These are phyloP conservation scores for Paraphaeosphaeria sporulosa DNA, from an alignment of 2,329 filamentous ascomycete genomes.

Conservation along the genomic window DNA sequence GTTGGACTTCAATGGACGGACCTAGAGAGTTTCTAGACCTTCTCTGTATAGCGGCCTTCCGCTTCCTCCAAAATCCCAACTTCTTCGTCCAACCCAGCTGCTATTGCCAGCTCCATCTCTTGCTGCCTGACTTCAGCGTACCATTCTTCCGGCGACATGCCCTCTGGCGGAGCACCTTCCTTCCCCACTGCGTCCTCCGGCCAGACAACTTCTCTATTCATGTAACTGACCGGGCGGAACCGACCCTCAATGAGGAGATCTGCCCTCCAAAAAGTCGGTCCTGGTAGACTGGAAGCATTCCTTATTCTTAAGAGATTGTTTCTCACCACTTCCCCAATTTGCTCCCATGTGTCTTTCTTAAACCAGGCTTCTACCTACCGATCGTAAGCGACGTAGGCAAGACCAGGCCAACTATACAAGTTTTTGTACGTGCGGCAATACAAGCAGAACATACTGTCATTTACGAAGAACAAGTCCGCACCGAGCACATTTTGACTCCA, in stretches of 20 bases:
- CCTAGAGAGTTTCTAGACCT: not conserved
- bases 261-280: not conserved
- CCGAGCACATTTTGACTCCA: not conserved
- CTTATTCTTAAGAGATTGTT: not conserved
- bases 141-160: not conserved
- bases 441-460: not conserved
- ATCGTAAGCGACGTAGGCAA: not conserved
- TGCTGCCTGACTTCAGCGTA: not conserved
- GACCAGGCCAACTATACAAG: not conserved
- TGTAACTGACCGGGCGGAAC: not conserved
- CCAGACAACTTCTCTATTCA: not conserved
- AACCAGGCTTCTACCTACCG: constrained; percentile 1
- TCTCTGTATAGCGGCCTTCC: not conserved
- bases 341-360: constrained; percentile 3
- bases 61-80: not conserved
- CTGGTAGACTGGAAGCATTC: not conserved
- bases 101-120: not conserved
- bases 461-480: not conserved
- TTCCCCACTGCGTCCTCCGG: not conserved
- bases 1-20: not conserved
- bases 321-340: not conserved
- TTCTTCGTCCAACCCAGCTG: not conserved
- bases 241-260: not conserved
- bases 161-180: not conserved
- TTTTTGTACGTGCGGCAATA: not conserved